Percentiles rank a stretch among this genome's conserved stretches.
Evolutionary conservation across 768 basidiomycete genomes (phyloP).

Genomic region (Phylloporus sp.): DNA sequence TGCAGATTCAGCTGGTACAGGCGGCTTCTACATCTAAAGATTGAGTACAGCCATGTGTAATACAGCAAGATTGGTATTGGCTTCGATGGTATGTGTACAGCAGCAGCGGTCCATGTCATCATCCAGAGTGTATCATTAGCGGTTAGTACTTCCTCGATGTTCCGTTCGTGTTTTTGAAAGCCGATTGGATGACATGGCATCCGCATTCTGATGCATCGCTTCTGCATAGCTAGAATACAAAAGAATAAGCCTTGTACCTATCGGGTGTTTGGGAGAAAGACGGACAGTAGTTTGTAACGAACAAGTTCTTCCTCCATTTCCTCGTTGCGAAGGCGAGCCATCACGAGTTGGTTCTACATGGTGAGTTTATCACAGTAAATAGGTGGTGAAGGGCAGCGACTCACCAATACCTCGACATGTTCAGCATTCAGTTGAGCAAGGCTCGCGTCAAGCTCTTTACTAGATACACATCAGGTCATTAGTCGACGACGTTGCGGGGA

Average conservation of each 20-base stretch:
- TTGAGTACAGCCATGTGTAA: slow-evolving; percentile 5
- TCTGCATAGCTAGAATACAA: slow-evolving; percentile 51
- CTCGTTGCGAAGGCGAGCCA: slow-evolving; percentile 82
- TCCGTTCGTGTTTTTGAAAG: slow-evolving; percentile 37
- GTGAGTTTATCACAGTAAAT: slow-evolving; percentile 25
- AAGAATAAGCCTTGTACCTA: neutral
- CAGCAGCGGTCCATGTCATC: neutral
- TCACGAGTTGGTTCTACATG: slow-evolving; percentile 85
- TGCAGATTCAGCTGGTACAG: slow-evolving; percentile 44
- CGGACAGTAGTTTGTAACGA: slow-evolving; percentile 83
- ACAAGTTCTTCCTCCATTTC: slow-evolving; percentile 94
- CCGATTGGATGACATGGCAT: slow-evolving; percentile 63
- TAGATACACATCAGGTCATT: slow-evolving; percentile 30
- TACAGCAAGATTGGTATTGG: slow-evolving; percentile 2
- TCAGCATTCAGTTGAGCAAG: slow-evolving; percentile 79
- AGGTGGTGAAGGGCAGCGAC: slow-evolving; percentile 11
- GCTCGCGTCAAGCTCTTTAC: slow-evolving; percentile 75
- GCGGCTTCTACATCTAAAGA: slow-evolving; percentile 5
- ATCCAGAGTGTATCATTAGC: neutral
- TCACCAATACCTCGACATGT: slow-evolving; percentile 72
- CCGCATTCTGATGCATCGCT: slow-evolving; percentile 73
- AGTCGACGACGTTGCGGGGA: slow-evolving; percentile 7
- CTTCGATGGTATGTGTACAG: slow-evolving; percentile 13
- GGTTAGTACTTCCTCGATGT: slow-evolving; percentile 19
- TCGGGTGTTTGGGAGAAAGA: neutral